phyloP scores from a whole-genome alignment of 148 eudicot species.

The Suaeda aralocaspica region DNA sequence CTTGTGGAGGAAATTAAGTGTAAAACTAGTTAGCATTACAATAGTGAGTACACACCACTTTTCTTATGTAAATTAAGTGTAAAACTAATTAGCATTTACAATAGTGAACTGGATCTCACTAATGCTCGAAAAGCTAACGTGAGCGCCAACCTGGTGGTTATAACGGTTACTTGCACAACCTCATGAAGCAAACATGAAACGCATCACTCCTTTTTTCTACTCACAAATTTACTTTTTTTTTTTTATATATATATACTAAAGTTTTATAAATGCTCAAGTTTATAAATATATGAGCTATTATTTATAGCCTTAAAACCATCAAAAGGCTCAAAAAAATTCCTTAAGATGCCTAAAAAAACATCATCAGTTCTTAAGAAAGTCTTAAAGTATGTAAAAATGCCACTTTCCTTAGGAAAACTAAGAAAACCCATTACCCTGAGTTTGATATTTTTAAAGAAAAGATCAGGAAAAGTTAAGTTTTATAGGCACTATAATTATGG shows the following conservation, averaged over 20 bases:
- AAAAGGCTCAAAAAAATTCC: neutral
- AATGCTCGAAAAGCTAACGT: slow-evolving; percentile 13
- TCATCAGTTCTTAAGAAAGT: slow-evolving; percentile 20
- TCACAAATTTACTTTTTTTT: slow-evolving; percentile 4
- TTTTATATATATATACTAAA: neutral
- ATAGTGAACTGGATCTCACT: neutral
- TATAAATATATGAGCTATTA: neutral
- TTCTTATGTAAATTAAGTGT: too few relatives aligned
- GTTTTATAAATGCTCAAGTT: neutral
- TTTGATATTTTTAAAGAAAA: slow-evolving; percentile 16
- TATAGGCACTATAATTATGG: slow-evolving; percentile 18
- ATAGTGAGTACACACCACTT: too few relatives aligned
- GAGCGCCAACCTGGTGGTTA: slow-evolving; percentile 21
- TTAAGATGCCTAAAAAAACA: slow-evolving; percentile 18
- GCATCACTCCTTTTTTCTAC: slow-evolving; percentile 17
- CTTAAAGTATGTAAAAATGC: slow-evolving; percentile 14
- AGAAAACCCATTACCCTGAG: slow-evolving; percentile 11
- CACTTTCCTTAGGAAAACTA: slow-evolving; percentile 11
- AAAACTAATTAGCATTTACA: too few relatives aligned
- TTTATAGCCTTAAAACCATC: neutral
- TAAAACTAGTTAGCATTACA: too few relatives aligned
- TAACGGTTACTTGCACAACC: slow-evolving; percentile 32
- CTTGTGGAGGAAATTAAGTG: too few relatives aligned
- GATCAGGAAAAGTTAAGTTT: slow-evolving; percentile 15
- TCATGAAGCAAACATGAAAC: slow-evolving; percentile 18